Evolutionary conservation across 768 basidiomycete species (phyloP).

Genomic region (Boletellus ananas): DNA sequence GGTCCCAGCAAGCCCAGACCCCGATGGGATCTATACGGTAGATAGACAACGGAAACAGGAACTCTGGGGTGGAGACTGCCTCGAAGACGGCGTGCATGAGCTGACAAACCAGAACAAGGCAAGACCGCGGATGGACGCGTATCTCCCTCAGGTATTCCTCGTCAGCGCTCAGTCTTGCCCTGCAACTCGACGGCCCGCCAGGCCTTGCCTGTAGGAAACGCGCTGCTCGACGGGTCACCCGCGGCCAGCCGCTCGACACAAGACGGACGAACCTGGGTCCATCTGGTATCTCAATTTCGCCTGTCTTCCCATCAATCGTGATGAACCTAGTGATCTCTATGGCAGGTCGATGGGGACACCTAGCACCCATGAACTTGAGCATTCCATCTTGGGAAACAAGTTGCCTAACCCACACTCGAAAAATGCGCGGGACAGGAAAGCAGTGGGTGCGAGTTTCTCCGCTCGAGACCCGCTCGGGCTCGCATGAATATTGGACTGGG

Average conservation of each 20-base stretch:
- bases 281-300: slow-evolving; percentile 49
- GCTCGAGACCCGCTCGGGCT: slow-evolving; percentile 30
- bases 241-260: slow-evolving; percentile 3
- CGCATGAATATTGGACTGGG: slow-evolving; percentile 62
- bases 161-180: slow-evolving; percentile 12
- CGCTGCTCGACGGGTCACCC: slow-evolving; percentile 24
- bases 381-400: not conserved
- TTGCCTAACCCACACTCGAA: slow-evolving; percentile 53
- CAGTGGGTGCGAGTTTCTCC: slow-evolving; percentile 46
- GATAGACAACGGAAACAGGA: slow-evolving; percentile 30
- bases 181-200: slow-evolving; percentile 33
- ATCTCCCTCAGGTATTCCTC: slow-evolving; percentile 4
- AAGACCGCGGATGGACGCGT: slow-evolving; percentile 23
- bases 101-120: slow-evolving; percentile 15
- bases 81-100: slow-evolving; percentile 19
- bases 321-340: slow-evolving; percentile 66
- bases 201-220: slow-evolving; percentile 29
- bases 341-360: slow-evolving; percentile 63
- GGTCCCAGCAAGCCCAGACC: slow-evolving; percentile 9
- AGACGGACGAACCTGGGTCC: slow-evolving; percentile 37
- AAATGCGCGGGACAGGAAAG: slow-evolving; percentile 71
- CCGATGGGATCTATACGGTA: slow-evolving; percentile 22
- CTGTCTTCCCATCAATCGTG: slow-evolving; percentile 43
- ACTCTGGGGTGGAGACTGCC: slow-evolving; percentile 20
- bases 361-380: slow-evolving; percentile 27